A percentile compares a stretch with the other conserved stretches of the same genome.
Evolutionary conservation across 2,329 filamentous ascomycete genomes (phyloP).

Genomic region (Fusarium sp.): DNA sequence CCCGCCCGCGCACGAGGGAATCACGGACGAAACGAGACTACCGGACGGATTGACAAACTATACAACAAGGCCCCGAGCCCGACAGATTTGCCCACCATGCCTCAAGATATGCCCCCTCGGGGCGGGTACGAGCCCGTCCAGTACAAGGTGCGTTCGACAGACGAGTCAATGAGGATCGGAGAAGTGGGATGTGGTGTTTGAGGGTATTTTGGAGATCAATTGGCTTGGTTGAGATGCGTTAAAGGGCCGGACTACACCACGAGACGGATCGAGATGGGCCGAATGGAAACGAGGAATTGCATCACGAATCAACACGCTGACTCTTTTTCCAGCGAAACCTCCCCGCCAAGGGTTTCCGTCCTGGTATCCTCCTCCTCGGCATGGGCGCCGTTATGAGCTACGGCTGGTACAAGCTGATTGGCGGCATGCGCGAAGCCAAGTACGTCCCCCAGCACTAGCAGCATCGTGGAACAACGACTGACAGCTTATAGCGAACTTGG

Average conservation of each 20-base stretch:
- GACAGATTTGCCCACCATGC: conserved; percentile 70
- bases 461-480: background rate
- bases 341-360: conserved; percentile 89
- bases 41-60: background rate
- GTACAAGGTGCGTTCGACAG: conserved; percentile 78
- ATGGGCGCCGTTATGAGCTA: conserved; percentile 84
- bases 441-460: conserved; percentile 59
- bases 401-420: conserved; percentile 87
- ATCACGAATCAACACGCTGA: conserved; percentile 10
- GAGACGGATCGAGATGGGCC: background rate
- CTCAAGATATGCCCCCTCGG: conserved; percentile 95
- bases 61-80: conserved; percentile 8
- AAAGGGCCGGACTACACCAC: background rate
- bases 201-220: background rate
- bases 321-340: conserved; percentile 82
- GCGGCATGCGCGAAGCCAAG: conserved; percentile 92
- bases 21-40: conserved; percentile 14
- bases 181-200: background rate
- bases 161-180: background rate
- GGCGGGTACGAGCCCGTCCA: conserved; percentile 97
- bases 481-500: conserved; percentile 77
- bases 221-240: background rate
- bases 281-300: background rate
- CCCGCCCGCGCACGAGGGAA: conserved; percentile 30
- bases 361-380: conserved; percentile 79